Conservation (phyloP, 768 basidiomycete species). For the Leccinellum rugosiceps region DNA sequence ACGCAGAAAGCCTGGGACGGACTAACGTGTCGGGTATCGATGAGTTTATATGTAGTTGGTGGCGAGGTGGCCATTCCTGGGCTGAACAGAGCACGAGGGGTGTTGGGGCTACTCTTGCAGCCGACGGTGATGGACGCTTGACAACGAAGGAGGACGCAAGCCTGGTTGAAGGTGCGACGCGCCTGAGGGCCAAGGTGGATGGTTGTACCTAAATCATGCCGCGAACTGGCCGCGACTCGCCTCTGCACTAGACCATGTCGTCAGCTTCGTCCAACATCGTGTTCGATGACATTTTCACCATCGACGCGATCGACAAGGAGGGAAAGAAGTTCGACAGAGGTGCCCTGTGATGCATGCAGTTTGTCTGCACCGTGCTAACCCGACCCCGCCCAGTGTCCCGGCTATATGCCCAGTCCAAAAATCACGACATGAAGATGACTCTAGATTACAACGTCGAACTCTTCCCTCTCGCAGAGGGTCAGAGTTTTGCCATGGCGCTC, state of each 20-base stretch:
- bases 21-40: no score
- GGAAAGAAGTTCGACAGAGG: constrained; percentile 99
- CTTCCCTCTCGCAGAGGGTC: constrained; percentile 64
- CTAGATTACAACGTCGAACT: constrained; percentile 95
- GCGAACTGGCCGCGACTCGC: background rate
- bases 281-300: constrained; percentile 92
- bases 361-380: constrained; percentile 4
- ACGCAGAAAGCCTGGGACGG: constrained; percentile 20
- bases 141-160: constrained; percentile 35
- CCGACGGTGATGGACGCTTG: constrained; percentile 34
- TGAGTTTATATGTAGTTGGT: constrained; percentile 18
- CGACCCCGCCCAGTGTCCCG: constrained; percentile 75
- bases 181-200: background rate
- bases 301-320: constrained; percentile 81
- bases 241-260: constrained; percentile 40
- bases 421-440: constrained; percentile 88
- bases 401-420: constrained; percentile 84
- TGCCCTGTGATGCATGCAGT: constrained; percentile 26
- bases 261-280: constrained; percentile 69
- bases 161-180: background rate
- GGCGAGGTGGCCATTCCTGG: constrained; percentile 40
- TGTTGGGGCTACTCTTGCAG: constrained; percentile 48
- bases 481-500: constrained; percentile 82
- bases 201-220: background rate
- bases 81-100: constrained; percentile 53